phyloP scores from a whole-genome alignment of 192 early-diverging fungal genomes.

The Obelidium mucronatum region DNA sequence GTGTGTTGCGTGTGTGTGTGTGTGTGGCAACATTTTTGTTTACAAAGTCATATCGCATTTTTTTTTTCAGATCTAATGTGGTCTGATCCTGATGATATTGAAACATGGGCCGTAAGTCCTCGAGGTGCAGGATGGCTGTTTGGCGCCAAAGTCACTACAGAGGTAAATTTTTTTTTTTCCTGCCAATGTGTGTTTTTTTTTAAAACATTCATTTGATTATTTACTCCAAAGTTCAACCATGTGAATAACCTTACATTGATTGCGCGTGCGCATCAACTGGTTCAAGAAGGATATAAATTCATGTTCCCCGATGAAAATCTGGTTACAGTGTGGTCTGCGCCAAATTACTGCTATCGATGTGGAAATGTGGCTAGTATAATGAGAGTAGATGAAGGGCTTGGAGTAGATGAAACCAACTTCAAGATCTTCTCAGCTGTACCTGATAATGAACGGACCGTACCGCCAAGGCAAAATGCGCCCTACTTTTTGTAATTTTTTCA shows the following conservation, averaged over 20 bases:
- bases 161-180: slow-evolving; percentile 56
- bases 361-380: slow-evolving; percentile 72
- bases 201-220: not conserved
- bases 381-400: slow-evolving; percentile 66
- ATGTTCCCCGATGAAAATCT: slow-evolving; percentile 92
- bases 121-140: slow-evolving; percentile 97
- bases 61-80: slow-evolving; percentile 87
- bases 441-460: slow-evolving; percentile 79
- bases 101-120: slow-evolving; percentile 89
- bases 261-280: slow-evolving; percentile 96
- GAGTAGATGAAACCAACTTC: slow-evolving; percentile 85
- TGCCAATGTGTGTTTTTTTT: no score
- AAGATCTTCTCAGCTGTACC: slow-evolving; percentile 97
- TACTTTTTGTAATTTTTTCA: slow-evolving; percentile 65
- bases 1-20: not conserved
- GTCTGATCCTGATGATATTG: slow-evolving; percentile 96
- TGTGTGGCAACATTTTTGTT: not conserved
- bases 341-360: slow-evolving; percentile 72
- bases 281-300: slow-evolving; percentile 98
- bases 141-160: slow-evolving; percentile 91
- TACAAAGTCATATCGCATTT: slow-evolving; percentile 10
- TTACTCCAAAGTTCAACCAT: slow-evolving; percentile 78
- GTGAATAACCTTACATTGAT: slow-evolving; percentile 90
- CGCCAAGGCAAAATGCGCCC: slow-evolving; percentile 52
- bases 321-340: slow-evolving; percentile 94